phyloP scores from a whole-genome alignment of 192 early-diverging fungal species.

The Dimargaris xerosporica region DNA sequence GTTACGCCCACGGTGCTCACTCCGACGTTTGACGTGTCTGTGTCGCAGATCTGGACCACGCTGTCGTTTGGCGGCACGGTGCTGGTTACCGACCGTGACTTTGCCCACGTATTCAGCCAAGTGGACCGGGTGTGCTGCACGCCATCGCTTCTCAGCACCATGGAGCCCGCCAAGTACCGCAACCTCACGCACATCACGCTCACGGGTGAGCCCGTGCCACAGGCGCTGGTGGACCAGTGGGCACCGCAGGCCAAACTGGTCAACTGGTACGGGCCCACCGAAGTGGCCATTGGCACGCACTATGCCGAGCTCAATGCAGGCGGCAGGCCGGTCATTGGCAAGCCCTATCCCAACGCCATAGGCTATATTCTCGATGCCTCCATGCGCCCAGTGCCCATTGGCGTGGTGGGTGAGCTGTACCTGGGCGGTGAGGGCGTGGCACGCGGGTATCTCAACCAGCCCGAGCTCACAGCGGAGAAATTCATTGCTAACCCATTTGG shows the following conservation, averaged over 20 bases:
- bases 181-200: not conserved
- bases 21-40: not conserved
- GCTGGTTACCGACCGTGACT: not conserved
- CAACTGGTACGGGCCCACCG: slow-evolving; percentile 8
- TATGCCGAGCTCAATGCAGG: not conserved
- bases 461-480: slow-evolving; percentile 17
- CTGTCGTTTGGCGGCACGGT: not conserved
- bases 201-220: not conserved
- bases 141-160: not conserved
- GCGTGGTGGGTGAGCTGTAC: slow-evolving; percentile 22
- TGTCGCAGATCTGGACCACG: not conserved
- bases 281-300: slow-evolving; percentile 6
- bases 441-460: slow-evolving; percentile 21
- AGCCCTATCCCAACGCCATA: slow-evolving; percentile 11
- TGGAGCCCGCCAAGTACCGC: not conserved
- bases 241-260: not conserved
- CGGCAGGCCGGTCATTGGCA: slow-evolving; percentile 14
- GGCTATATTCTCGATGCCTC: slow-evolving; percentile 19
- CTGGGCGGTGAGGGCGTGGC: slow-evolving; percentile 20
- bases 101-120: not conserved
- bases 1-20: not conserved
- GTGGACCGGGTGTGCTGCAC: not conserved
- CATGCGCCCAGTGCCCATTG: slow-evolving; percentile 15
- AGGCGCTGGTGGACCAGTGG: not conserved
- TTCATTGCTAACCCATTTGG: slow-evolving; percentile 27